A percentile compares a stretch with the other conserved stretches of the same genome.
Evolutionary conservation across 2,329 filamentous ascomycete species (phyloP).

Genomic region (Phyllosticta citriasiana): DNA sequence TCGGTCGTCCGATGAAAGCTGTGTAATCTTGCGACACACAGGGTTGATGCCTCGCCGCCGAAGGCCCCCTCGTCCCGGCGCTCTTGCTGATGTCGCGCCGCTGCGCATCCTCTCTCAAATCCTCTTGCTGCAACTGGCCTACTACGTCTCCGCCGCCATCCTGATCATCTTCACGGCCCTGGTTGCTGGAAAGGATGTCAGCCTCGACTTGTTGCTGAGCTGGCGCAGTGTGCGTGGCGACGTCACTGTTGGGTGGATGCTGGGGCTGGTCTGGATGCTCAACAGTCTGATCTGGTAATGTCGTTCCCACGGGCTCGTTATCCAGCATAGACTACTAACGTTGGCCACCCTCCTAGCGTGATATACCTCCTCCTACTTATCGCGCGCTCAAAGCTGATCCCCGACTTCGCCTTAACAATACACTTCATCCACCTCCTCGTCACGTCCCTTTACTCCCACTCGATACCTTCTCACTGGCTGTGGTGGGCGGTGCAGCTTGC

Average conservation of each 20-base stretch:
- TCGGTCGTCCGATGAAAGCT: constrained; percentile 1
- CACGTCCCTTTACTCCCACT: constrained; percentile 67
- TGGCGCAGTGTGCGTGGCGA: constrained; percentile 57
- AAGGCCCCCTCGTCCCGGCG: constrained; percentile 54
- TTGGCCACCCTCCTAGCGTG: constrained; percentile 49
- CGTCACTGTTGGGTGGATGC: constrained; percentile 59
- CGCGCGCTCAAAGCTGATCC: constrained; percentile 82
- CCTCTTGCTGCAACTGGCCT: constrained; percentile 51
- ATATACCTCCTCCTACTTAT: constrained; percentile 76
- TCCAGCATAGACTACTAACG: neutral
- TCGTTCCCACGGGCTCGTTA: constrained; percentile 8
- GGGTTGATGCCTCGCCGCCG: constrained; percentile 46
- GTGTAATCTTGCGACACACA: neutral
- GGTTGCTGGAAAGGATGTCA: constrained; percentile 52
- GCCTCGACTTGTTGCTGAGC: constrained; percentile 48
- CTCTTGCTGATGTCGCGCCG: constrained; percentile 56
- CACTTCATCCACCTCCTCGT: constrained; percentile 73
- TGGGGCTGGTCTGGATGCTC: constrained; percentile 58
- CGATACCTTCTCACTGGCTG: constrained; percentile 64
- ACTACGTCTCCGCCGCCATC: constrained; percentile 51
- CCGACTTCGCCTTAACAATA: constrained; percentile 85
- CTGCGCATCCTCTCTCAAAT: constrained; percentile 60
- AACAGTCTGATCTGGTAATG: constrained; percentile 55
- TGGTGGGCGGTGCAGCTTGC: constrained; percentile 71
- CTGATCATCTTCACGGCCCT: constrained; percentile 59